A percentile compares a stretch with the other conserved stretches of the same genome.
These are phyloP conservation scores for Candida dubliniensis DNA, from an alignment of 1,139 yeast species.

Conservation along the genomic window DNA sequence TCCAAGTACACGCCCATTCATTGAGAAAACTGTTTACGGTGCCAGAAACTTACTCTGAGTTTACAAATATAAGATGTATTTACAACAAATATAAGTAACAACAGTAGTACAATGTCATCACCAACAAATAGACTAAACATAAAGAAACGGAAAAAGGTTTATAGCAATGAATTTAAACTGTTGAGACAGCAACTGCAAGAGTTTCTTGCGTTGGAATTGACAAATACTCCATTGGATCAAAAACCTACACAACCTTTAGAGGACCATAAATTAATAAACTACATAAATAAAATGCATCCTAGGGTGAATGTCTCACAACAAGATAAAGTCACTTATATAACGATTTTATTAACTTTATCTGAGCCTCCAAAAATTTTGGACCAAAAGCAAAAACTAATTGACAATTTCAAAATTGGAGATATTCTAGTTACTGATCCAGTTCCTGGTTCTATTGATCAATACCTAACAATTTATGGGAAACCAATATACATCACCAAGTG, in stretches of 20 bases:
- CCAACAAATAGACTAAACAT: conserved; percentile 1
- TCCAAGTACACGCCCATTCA: no score
- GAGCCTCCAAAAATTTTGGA: conserved; percentile 21
- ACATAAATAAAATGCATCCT: conserved; percentile 11
- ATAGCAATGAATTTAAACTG: neutral
- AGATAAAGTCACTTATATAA: conserved; percentile 6
- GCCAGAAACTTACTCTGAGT: no score
- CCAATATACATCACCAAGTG: conserved; percentile 21
- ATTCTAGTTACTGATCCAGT: conserved; percentile 21
- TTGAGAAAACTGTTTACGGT: no score
- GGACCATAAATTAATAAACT: conserved; percentile 12
- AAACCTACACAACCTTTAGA: conserved; percentile 1
- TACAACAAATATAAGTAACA: neutral
- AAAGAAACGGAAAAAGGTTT: conserved; percentile 4
- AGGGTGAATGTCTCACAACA: conserved; percentile 3
- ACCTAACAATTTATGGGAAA: conserved; percentile 29
- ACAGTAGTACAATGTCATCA: neutral
- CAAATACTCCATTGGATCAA: neutral
- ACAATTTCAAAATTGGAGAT: conserved; percentile 22
- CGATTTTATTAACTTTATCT: conserved; percentile 24
- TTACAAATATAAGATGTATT: no score
- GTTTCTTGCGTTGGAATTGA: conserved; percentile 1
- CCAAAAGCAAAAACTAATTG: conserved; percentile 13
- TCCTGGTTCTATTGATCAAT: conserved; percentile 31
- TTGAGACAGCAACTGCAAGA: conserved; percentile 1